Evolutionary conservation across 2,329 filamentous ascomycete species (phyloP).

Genomic region (Epichloe hybrida): DNA sequence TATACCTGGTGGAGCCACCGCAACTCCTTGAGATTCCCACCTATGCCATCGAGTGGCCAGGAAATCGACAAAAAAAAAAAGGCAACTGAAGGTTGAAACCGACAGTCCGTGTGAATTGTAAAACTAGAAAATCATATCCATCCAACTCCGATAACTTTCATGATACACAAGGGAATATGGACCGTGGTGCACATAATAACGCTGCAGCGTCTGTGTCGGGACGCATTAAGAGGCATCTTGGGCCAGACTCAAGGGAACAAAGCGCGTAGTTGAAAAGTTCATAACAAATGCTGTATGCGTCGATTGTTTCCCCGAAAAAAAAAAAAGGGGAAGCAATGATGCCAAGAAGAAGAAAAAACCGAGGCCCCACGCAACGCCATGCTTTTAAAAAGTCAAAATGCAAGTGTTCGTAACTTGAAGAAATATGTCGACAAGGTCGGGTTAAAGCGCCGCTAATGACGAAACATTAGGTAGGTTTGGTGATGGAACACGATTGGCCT

Average conservation of each 20-base stretch:
- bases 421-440: background rate
- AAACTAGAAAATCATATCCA: background rate
- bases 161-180: background rate
- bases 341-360: background rate
- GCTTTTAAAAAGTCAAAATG: constrained; percentile 4
- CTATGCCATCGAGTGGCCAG: background rate
- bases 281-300: background rate
- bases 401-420: background rate
- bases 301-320: background rate
- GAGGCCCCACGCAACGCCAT: constrained; percentile 6
- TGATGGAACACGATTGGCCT: too few species aligned
- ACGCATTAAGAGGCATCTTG: constrained; percentile 2
- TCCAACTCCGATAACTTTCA: background rate
- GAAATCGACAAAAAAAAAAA: background rate
- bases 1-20: constrained; percentile 1
- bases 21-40: constrained; percentile 1
- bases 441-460: background rate
- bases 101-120: background rate
- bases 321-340: background rate
- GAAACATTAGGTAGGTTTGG: background rate
- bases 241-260: background rate
- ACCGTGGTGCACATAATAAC: constrained; percentile 1
- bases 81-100: background rate
- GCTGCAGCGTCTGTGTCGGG: constrained; percentile 3
- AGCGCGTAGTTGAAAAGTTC: background rate